Conservation (phyloP, 2,329 filamentous ascomycete species). For the Clarireedia hainanense region DNA sequence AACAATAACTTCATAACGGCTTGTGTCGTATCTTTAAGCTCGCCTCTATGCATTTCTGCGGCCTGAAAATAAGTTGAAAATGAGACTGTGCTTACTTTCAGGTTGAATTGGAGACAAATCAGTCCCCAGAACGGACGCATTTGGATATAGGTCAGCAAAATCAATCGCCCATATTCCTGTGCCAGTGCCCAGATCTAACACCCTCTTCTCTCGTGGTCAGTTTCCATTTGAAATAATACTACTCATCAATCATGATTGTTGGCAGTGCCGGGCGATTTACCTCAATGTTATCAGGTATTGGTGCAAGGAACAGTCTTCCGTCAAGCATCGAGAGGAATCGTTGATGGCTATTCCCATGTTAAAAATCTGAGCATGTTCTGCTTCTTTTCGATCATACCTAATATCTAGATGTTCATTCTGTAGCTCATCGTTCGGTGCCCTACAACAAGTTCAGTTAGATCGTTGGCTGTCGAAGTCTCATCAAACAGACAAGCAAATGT, state of each 20-base stretch:
- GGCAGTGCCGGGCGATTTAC: conserved; percentile 1
- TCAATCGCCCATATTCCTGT: conserved; percentile 39
- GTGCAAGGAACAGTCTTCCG: conserved; percentile 22
- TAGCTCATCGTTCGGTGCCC: conserved; percentile 26
- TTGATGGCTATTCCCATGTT: conserved; percentile 25
- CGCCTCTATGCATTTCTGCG: too few relatives aligned
- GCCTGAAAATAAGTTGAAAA: too few relatives aligned
- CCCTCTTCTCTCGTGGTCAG: not conserved
- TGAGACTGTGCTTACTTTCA: conserved; percentile 22
- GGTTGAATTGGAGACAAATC: conserved; percentile 31
- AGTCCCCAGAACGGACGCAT: conserved; percentile 25
- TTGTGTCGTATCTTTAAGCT: too few relatives aligned
- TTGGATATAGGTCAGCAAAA: conserved; percentile 28
- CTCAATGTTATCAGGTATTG: conserved; percentile 25
- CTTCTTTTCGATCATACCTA: conserved; percentile 6
- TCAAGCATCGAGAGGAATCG: conserved; percentile 21
- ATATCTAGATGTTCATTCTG: conserved; percentile 27
- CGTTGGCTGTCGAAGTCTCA: not conserved
- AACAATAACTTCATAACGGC: too few relatives aligned
- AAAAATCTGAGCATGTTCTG: not conserved
- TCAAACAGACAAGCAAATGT: not conserved
- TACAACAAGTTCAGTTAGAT: not conserved
- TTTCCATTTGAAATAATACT: not conserved
- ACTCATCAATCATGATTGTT: not conserved
- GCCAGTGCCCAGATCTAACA: conserved; percentile 30